Evolutionary conservation across 805 yeast genomes (phyloP).

Genomic region (Yamadazyma nakazawae): DNA sequence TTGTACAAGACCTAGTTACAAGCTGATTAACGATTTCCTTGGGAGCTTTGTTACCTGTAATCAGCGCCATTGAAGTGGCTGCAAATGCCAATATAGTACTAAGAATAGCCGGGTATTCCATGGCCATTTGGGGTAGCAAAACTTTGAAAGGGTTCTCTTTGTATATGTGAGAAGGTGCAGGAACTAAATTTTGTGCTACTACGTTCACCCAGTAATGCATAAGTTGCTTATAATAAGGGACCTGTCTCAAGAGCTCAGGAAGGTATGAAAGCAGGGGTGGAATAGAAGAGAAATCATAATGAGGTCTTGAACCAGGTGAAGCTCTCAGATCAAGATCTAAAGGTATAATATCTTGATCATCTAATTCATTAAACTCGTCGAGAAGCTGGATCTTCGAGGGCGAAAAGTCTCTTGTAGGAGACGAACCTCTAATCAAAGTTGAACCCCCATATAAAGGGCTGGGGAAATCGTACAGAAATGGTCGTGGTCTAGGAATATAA

Average conservation of each 20-base stretch:
- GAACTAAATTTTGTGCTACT: slow-evolving; percentile 61
- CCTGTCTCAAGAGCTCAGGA: slow-evolving; percentile 58
- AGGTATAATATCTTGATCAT: slow-evolving; percentile 4
- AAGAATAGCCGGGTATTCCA: slow-evolving; percentile 53
- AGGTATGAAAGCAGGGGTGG: slow-evolving; percentile 43
- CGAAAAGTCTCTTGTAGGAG: not conserved
- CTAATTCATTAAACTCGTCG: not conserved
- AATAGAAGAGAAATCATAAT: slow-evolving; percentile 15
- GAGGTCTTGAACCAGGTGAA: not conserved
- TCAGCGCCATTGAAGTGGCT: slow-evolving; percentile 28
- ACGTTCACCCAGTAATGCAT: slow-evolving; percentile 62
- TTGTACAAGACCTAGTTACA: slow-evolving; percentile 56
- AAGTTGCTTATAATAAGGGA: slow-evolving; percentile 57
- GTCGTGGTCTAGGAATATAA: slow-evolving; percentile 8
- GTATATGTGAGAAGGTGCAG: slow-evolving; percentile 56
- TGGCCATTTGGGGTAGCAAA: slow-evolving; percentile 65
- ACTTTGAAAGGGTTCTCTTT: slow-evolving; percentile 63
- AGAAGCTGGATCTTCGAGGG: not conserved
- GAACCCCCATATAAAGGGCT: not conserved
- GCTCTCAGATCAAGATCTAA: slow-evolving; percentile 4
- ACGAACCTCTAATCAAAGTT: not conserved
- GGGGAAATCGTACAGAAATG: not conserved
- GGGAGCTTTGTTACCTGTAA: slow-evolving; percentile 28
- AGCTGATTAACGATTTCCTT: slow-evolving; percentile 48
- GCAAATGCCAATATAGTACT: slow-evolving; percentile 51